Conservation (phyloP, 2,329 filamentous ascomycete genomes). For the Fusarium sp. region DNA sequence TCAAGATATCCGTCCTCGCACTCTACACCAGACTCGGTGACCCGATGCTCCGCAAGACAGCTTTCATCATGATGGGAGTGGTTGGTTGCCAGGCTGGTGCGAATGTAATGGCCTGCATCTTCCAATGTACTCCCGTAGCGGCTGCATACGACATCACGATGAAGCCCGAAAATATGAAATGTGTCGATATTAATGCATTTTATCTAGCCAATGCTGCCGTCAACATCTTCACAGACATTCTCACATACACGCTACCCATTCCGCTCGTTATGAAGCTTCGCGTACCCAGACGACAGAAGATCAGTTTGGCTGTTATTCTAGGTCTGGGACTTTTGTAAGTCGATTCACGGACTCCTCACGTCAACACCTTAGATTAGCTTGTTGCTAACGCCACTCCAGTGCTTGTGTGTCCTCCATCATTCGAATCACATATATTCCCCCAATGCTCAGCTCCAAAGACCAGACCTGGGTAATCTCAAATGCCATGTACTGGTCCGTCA, state of each 20-base stretch:
- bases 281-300: slow-evolving; percentile 33
- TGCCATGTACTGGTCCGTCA: slow-evolving; percentile 41
- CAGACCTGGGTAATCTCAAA: slow-evolving; percentile 34
- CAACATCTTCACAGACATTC: slow-evolving; percentile 31
- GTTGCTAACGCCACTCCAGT: not conserved
- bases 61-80: slow-evolving; percentile 34
- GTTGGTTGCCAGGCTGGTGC: slow-evolving; percentile 36
- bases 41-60: slow-evolving; percentile 21
- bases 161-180: slow-evolving; percentile 11
- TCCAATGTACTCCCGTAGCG: slow-evolving; percentile 18
- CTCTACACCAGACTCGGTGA: slow-evolving; percentile 36
- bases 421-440: slow-evolving; percentile 38
- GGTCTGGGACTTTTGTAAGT: slow-evolving; percentile 35
- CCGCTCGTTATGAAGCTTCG: slow-evolving; percentile 23
- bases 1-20: slow-evolving; percentile 37
- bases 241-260: slow-evolving; percentile 24
- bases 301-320: slow-evolving; percentile 26
- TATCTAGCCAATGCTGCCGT: slow-evolving; percentile 36
- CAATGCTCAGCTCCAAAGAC: slow-evolving; percentile 35
- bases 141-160: slow-evolving; percentile 31
- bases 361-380: rapidly evolving
- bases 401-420: slow-evolving; percentile 37
- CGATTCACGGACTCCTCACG: not conserved
- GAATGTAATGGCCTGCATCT: slow-evolving; percentile 36
- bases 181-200: slow-evolving; percentile 35